Base-by-base conservation (phyloP, 2,329 filamentous ascomycete species). In the Curvularia hawaiiensis region DNA sequence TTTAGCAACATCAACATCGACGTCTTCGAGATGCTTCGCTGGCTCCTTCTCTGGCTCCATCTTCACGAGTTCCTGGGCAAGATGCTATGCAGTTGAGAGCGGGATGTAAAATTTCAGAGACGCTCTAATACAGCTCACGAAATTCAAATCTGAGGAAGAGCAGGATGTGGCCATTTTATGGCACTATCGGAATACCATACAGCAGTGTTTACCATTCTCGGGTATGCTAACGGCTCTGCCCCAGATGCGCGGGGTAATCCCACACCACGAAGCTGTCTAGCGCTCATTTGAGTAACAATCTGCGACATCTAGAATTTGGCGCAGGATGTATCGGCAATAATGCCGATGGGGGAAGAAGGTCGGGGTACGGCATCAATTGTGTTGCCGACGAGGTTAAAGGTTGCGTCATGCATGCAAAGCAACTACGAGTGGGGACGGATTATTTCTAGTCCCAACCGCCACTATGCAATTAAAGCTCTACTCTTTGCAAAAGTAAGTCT, bases 341-440 rank as follows among this genome's bases (percentile, higher is more conserved):
- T 39, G 46, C 52, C 39, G 46, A 54, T 38, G 30, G 30, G 20
- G 28, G 22, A 44, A 4, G 22, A 24, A 16, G 2, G 30, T 38
- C 44, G 39, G 39, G 45, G 20, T 22, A 35, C 24, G 52, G 39
- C 35, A 18, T 16, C 39, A 54, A 5, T 44, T 50, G 41, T 38
- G 22, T 12, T 26, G 10, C 46, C 38, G 38, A 48, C 0, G 26
- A 22, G n/a, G 22, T 20, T 43, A 28, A 46, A 14, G 97, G n/a
- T 38, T 39, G 44, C 41, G 41, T 52, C 50, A 52, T 38, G 22
- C 16, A 11, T 40, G n/a, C 14, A 20, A 4, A 41, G 11, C 16
- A 49, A 10, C 40, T 35, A 40, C 10, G 14, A 16, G 14, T 14
- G 10, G 18, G 14, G 16, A 33, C 24, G 30, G 20, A 22, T 9